Conservation (phyloP, 2,329 filamentous ascomycete species). For the Aureobasidium namibiae region DNA sequence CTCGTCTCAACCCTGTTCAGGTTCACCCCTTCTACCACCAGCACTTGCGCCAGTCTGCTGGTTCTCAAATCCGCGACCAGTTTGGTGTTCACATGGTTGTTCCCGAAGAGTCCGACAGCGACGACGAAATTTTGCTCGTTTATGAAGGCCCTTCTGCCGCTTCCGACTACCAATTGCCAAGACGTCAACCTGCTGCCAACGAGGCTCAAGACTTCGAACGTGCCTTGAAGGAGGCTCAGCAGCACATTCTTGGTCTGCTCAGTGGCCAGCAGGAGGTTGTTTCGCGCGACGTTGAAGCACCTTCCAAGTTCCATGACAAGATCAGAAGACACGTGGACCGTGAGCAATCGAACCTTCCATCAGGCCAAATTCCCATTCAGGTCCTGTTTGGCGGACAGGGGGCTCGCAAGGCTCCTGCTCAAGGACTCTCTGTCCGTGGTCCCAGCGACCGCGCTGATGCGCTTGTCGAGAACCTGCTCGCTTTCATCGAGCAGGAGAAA, state of each 20-base stretch:
- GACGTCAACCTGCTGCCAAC: conserved; percentile 45
- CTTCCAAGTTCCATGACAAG: conserved; percentile 56
- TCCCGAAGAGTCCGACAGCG: conserved; percentile 53
- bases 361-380: conserved; percentile 49
- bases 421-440: conserved; percentile 60
- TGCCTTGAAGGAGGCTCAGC: conserved; percentile 50
- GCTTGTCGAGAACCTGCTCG: conserved; percentile 62
- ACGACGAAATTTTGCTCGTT: conserved; percentile 60
- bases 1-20: conserved; percentile 56
- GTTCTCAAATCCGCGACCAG: conserved; percentile 55
- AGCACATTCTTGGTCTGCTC: conserved; percentile 46
- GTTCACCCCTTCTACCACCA: conserved; percentile 75
- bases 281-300: conserved; percentile 45
- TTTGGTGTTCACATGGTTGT: conserved; percentile 68
- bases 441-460: conserved; percentile 64
- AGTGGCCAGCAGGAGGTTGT: conserved; percentile 48
- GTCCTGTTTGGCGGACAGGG: conserved; percentile 43
- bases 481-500: conserved; percentile 80
- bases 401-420: conserved; percentile 45
- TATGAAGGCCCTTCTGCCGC: conserved; percentile 58
- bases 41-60: conserved; percentile 58
- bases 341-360: conserved; percentile 43
- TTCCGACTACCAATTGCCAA: conserved; percentile 46
- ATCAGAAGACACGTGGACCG: conserved; percentile 51
- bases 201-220: conserved; percentile 51